phyloP scores from a whole-genome alignment of 1,284 basidiomycete species.

The Earliella scabrosa region DNA sequence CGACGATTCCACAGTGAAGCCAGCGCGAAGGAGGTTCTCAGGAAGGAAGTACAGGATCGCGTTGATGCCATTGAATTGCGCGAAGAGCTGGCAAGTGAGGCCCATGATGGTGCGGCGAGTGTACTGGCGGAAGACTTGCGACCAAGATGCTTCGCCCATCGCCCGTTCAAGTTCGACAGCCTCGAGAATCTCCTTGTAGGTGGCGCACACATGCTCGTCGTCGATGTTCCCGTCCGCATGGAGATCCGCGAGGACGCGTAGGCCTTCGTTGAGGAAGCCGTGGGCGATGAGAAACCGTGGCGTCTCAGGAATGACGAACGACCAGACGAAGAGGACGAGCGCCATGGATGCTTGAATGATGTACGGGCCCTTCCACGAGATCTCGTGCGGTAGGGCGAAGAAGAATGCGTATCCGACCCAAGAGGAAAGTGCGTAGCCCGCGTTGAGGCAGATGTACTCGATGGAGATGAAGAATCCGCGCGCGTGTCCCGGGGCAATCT shows the following conservation, averaged over 20 bases:
- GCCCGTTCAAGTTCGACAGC: slow-evolving; percentile 45
- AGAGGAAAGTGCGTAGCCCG: slow-evolving; percentile 52
- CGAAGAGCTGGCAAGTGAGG: slow-evolving; percentile 57
- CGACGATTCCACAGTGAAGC: slow-evolving; percentile 47
- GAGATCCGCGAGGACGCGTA: slow-evolving; percentile 51
- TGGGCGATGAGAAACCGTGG: slow-evolving; percentile 58
- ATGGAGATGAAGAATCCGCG: slow-evolving; percentile 56
- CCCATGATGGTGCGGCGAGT: slow-evolving; percentile 49
- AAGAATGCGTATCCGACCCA: slow-evolving; percentile 60
- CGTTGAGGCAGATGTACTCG: slow-evolving; percentile 56
- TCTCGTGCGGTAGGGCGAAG: slow-evolving; percentile 50
- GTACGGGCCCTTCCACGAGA: slow-evolving; percentile 59
- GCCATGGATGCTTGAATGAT: slow-evolving; percentile 52
- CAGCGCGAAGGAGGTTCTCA: slow-evolving; percentile 52
- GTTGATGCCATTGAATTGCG: slow-evolving; percentile 62
- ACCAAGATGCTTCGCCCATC: slow-evolving; percentile 47
- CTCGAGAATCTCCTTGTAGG: slow-evolving; percentile 47
- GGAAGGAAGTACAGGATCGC: slow-evolving; percentile 61
- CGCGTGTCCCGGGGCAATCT: slow-evolving; percentile 56
- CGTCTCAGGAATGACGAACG: slow-evolving; percentile 55
- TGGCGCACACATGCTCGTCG: slow-evolving; percentile 41
- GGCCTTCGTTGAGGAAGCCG: slow-evolving; percentile 49
- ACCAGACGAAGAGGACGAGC: slow-evolving; percentile 46
- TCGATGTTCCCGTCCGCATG: slow-evolving; percentile 48
- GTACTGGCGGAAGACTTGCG: slow-evolving; percentile 51